Base-by-base conservation (phyloP, 1,284 basidiomycete genomes). In the Irpex sp. region DNA sequence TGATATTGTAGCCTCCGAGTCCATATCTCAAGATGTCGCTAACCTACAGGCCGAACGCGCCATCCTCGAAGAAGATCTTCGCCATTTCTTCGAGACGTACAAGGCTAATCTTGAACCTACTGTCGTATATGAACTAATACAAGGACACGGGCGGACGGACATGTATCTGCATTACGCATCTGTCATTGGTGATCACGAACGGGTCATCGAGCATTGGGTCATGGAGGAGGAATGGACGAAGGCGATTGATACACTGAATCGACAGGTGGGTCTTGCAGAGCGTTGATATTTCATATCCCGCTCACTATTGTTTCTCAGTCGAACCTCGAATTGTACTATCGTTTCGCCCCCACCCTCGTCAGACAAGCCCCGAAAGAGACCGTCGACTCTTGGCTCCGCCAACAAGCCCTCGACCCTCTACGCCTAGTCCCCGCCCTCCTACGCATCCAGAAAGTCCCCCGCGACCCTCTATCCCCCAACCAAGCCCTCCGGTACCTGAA, bases 201-300 rank as follows among this genome's bases (percentile, higher is more conserved):
- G 92, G 7, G 94, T 98, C 5, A 85, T 97, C n/a, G 92, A 94
- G 68, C 90, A 98, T 72, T 97, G 94, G 88, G 82, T 98, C 51
- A 81, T 92, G 57, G 93, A 97, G 74, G 94, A 96, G 73, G 83
- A 95, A 63, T 99, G 97, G 97, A 70, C 80, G 19, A 93, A 95
- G 70, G 97, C 95, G 0, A 90, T 99, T 61, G 92, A 95, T 58
- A 84, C 91, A 6, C 83, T 99, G 65, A 94, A 87, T 69, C 83
- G 92, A 58, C 95, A 97, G 83, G 94, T 94, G 68, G 63, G 79
- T 4, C 26, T 26, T 26, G 2, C 67, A 19, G 15, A 58, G 21
- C 33, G 9, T 9, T 51, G 13, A 51, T 3, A 35, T 26, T 26
- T 15, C 3, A 8, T 11, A 2, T 26, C 2, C 26, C 19, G 50